Percentiles rank a stretch among this genome's conserved stretches.
Conservation (phyloP, 805 yeast species). For the Suhomyces vadensis region DNA sequence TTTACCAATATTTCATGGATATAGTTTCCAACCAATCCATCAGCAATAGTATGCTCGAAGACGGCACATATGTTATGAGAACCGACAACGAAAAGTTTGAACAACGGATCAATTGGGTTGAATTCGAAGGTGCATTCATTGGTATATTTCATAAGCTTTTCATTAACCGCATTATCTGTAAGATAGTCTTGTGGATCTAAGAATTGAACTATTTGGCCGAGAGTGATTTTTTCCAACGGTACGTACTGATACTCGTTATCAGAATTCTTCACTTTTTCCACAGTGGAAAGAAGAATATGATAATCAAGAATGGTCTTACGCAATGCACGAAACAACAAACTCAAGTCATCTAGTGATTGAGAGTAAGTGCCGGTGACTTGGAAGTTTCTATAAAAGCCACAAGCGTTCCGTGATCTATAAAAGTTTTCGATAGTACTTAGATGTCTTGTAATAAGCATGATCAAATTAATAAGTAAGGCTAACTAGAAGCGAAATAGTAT, state of each 20-base stretch:
- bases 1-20: conserved; percentile 38
- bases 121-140: conserved; percentile 23
- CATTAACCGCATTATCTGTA: conserved; percentile 23
- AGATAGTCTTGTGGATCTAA: conserved; percentile 12
- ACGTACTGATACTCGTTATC: conserved; percentile 16
- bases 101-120: conserved; percentile 27
- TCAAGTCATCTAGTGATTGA: conserved; percentile 16
- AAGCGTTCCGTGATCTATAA: conserved; percentile 33
- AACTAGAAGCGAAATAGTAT: background rate
- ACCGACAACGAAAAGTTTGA: conserved; percentile 29
- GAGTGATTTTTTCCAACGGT: conserved; percentile 24
- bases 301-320: conserved; percentile 36
- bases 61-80: conserved; percentile 22
- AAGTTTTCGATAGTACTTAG: conserved; percentile 36
- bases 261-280: conserved; percentile 17
- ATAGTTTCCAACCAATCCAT: conserved; percentile 36
- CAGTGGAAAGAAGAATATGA: conserved; percentile 34
- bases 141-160: conserved; percentile 28
- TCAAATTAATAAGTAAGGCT: background rate
- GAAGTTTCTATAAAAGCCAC: conserved; percentile 33
- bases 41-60: conserved; percentile 42
- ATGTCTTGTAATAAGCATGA: conserved; percentile 18
- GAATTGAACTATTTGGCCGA: conserved; percentile 29
- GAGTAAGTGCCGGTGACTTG: conserved; percentile 35
- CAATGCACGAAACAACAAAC: conserved; percentile 26